These are phyloP conservation scores for Hymenoscyphus albidus DNA, from an alignment of 2,329 filamentous ascomycete genomes.

Conservation along the genomic window DNA sequence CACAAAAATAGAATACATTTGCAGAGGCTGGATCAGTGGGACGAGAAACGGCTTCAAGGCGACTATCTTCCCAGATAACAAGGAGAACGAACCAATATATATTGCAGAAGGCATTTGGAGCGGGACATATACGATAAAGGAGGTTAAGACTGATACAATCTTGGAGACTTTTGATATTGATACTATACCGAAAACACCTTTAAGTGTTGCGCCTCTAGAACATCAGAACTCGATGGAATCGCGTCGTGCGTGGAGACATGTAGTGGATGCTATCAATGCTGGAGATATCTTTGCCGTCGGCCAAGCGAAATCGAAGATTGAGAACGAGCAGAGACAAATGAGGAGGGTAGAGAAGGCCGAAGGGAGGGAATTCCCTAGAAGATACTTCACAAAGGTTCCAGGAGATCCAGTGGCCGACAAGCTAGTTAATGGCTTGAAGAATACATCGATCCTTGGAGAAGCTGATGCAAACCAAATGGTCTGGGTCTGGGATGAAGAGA, in stretches of 20 bases:
- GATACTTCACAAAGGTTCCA: slow-evolving; percentile 67
- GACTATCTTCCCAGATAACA: slow-evolving; percentile 64
- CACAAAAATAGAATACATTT: slow-evolving; percentile 84
- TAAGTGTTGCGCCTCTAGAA: slow-evolving; percentile 67
- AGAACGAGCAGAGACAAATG: slow-evolving; percentile 78
- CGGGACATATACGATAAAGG: slow-evolving; percentile 72
- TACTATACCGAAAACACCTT: slow-evolving; percentile 55
- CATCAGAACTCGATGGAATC: slow-evolving; percentile 84
- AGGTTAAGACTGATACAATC: slow-evolving; percentile 50
- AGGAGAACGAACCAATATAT: slow-evolving; percentile 70
- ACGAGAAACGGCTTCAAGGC: slow-evolving; percentile 90
- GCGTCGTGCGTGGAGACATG: slow-evolving; percentile 80
- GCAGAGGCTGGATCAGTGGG: slow-evolving; percentile 89
- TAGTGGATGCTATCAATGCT: slow-evolving; percentile 72
- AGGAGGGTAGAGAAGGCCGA: slow-evolving; percentile 70
- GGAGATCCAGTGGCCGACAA: slow-evolving; percentile 40
- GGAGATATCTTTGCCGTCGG: slow-evolving; percentile 80
- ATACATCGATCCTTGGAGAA: slow-evolving; percentile 19
- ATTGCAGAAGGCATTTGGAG: slow-evolving; percentile 89
- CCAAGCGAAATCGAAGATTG: slow-evolving; percentile 79
- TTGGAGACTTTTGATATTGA: slow-evolving; percentile 59
- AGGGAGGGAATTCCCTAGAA: slow-evolving; percentile 70
- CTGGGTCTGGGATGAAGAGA: slow-evolving; percentile 32
- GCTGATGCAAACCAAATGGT: slow-evolving; percentile 23
- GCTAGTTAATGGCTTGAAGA: slow-evolving; percentile 39